These are phyloP conservation scores for Tritrichomonas foetus DNA, from an alignment of 208 protist species.

Conservation along the genomic window DNA sequence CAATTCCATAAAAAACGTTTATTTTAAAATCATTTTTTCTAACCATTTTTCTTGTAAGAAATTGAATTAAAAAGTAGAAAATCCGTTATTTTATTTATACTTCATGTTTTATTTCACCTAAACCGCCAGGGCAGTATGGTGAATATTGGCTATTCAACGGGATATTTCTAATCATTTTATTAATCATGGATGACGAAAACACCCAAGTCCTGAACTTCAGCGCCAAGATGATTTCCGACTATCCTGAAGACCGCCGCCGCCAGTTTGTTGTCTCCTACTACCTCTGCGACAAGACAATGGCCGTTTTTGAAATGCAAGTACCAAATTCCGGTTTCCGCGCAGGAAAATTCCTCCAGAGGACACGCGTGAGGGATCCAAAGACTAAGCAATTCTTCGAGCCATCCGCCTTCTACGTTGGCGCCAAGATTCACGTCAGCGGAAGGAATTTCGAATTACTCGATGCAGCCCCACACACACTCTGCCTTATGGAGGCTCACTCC, in stretches of 20 bases:
- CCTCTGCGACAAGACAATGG: conserved; percentile 35
- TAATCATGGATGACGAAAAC: conserved; percentile 36
- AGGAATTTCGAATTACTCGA: not conserved
- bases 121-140: too few species aligned
- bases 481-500: conserved; percentile 9
- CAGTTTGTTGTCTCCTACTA: conserved; percentile 31
- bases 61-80: too few species aligned
- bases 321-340: conserved; percentile 29
- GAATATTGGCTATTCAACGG: too few species aligned
- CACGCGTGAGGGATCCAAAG: not conserved
- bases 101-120: too few species aligned
- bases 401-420: not conserved
- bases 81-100: too few species aligned
- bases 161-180: not conserved
- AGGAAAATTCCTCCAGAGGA: conserved; percentile 31
- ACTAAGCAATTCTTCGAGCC: conserved; percentile 34
- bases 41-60: too few species aligned
- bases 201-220: conserved; percentile 35
- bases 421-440: not conserved
- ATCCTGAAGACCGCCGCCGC: conserved; percentile 30
- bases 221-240: not conserved
- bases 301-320: conserved; percentile 22
- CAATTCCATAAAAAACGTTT: too few species aligned
- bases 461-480: conserved; percentile 34
- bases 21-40: too few species aligned